Percentiles rank a stretch among this genome's conserved stretches.
Conservation (phyloP, 805 yeast genomes). For the Millerago galiae region DNA sequence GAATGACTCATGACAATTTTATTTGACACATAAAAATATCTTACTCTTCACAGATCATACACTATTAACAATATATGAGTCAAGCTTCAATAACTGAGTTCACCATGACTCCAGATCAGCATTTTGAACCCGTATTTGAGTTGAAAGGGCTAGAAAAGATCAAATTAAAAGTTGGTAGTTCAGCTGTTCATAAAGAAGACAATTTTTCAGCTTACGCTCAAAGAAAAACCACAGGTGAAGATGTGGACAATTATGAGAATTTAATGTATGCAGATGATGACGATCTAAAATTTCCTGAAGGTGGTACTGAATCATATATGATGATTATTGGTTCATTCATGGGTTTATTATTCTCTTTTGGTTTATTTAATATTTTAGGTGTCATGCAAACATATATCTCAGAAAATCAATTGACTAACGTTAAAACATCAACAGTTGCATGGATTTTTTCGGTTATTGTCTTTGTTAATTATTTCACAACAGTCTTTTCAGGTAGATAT, state of each 20-base stretch:
- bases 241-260: not conserved
- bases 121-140: not conserved
- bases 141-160: not conserved
- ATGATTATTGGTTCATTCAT: conserved; percentile 54
- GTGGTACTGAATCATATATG: conserved; percentile 49
- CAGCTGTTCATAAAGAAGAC: not conserved
- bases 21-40: too few relatives aligned
- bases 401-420: conserved; percentile 43
- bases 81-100: too few relatives aligned
- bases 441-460: conserved; percentile 60
- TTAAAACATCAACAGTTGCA: conserved; percentile 42
- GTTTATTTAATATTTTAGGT: conserved; percentile 53
- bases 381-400: conserved; percentile 57
- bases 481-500: conserved; percentile 48
- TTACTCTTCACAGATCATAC: too few relatives aligned
- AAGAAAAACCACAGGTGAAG: not conserved
- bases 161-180: not conserved
- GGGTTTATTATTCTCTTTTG: conserved; percentile 49
- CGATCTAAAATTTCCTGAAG: conserved; percentile 42
- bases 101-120: not conserved
- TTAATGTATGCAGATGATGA: not conserved
- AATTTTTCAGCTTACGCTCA: not conserved
- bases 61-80: too few relatives aligned
- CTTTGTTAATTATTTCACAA: conserved; percentile 40
- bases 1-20: too few relatives aligned